Base-by-base conservation (phyloP, 169 alveolate species). In the Cryptosporidium bovis region DNA sequence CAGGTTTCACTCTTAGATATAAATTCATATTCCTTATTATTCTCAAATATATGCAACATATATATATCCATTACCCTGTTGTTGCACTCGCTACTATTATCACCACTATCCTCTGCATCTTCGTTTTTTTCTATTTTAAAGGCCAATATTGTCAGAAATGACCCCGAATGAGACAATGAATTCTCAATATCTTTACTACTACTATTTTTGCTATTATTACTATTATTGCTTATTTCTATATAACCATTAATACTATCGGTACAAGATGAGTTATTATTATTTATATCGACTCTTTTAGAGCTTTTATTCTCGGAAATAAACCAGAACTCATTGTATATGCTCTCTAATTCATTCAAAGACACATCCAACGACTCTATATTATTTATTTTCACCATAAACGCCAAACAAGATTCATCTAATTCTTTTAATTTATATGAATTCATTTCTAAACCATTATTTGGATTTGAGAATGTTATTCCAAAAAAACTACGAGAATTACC, bases 41-140 rank as follows among this genome's bases (percentile, higher is more conserved):
- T 27, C 10, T 58, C 36, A 18, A 77, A 77, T 24, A 77, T 77
- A 66, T 77, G 87, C 5, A 77, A 44, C 71, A 77, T 36, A 24
- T 40, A 48, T 2, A 56, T 53, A 15, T 77, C 83, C 55, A 33
- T 53, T n/a, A 55, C 64, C 68, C 18, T 15, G 5, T 12, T 67
- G 51, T 24, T 24, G 13, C 13, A 12, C 12, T 33, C 84, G 13
- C 66, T 66, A 13, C 66, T 53, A 18, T 3, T 64, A 10, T 34
- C 82, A 7, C 8, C 13, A 27, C 31, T 64, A 33, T 62, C 31
- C 27, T 62, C 36, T 13, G 12, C 20, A 53, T 13, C 64, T 5
- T 13, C 64, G 12, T 53, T 13, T 13, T 40, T 40, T 36, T 69
- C 67, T 13, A 77, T 27, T n/a, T 60, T 56, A 29, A 77, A 77